Base-by-base conservation (phyloP, 805 yeast genomes). In the Candida chauliodis region DNA sequence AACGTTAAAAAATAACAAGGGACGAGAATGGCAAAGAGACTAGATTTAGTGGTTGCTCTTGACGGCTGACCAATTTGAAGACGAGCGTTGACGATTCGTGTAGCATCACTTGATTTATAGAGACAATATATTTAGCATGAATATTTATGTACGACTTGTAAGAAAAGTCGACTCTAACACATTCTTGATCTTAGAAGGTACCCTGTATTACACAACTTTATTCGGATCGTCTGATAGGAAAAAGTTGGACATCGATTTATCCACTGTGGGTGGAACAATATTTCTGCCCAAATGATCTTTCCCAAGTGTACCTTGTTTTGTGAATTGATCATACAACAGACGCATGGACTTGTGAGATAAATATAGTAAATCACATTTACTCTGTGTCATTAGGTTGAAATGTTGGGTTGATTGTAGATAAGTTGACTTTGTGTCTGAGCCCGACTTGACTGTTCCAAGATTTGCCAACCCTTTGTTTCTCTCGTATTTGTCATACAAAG, bases 391-490 rank as follows among this genome's bases (percentile, higher is more conserved):
- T 45, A 69, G 62, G 38, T 76, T 78, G 45, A 84, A 69, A 40
- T 81, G 81, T 36, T 72, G 67, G 19, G 83, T 45, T 38, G 79
- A 68, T 45, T 73, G 73, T 4, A 67, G 45, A 47, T 68, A 73
- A 0, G 79, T 69, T 30, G 75, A 75, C 17, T 58, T 56, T 3
- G 61, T 48, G 47, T 71, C 73, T 9, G 63, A 57, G 0, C 84
- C 84, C 5, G 84, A 77, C 49, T 66, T 72, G 8, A 80, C 69
- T 1, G 56, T 61, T 4, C 81, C 80, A 7, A 83, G 56, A 45
- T 76, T 78, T 1, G 82, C 71, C 38, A 78, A 66, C 26, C 73
- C 73, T 41, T 68, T 64, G 51, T 78, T 74, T 44, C 87, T 57
- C 43, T 77, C 72, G 25, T 59, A 58, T 16, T 75, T 75, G 50